Percentiles rank a stretch among this genome's conserved stretches.
phyloP scores from a whole-genome alignment of 345 rosid genomes.

The Excoecaria cochinchinensis region DNA sequence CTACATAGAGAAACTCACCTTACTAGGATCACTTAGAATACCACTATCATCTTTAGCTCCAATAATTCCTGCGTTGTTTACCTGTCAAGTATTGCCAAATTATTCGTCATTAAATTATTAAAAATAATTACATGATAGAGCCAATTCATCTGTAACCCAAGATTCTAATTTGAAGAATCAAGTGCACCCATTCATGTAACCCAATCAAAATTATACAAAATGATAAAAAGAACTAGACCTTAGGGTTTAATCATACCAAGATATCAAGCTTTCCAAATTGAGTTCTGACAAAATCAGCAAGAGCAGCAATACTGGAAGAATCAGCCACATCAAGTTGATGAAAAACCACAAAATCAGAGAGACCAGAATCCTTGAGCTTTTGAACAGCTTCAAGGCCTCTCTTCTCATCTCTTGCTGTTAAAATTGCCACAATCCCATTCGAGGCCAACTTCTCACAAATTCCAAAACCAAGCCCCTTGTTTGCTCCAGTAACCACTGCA shows the following conservation, averaged over 20 bases:
- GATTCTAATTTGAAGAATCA: neutral
- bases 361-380: slow-evolving; percentile 35
- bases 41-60: slow-evolving; percentile 28
- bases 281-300: slow-evolving; percentile 36
- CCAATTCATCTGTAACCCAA: neutral
- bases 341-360: slow-evolving; percentile 38
- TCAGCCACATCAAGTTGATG: slow-evolving; percentile 54
- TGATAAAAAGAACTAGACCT: too few species aligned
- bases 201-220: too few species aligned
- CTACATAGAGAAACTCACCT: slow-evolving; percentile 17
- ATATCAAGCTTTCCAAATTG: slow-evolving; percentile 52
- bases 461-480: slow-evolving; percentile 8
- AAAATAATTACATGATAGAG: neutral
- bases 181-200: neutral
- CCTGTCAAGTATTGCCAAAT: slow-evolving; percentile 12
- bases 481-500: slow-evolving; percentile 8
- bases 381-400: slow-evolving; percentile 45
- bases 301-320: slow-evolving; percentile 28
- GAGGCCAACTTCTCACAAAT: neutral
- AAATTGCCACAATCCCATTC: neutral
- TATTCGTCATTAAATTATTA: neutral
- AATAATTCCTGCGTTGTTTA: slow-evolving; percentile 32
- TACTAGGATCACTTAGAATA: slow-evolving; percentile 13
- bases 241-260: slow-evolving; percentile 23
- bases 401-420: slow-evolving; percentile 13